phyloP scores from a whole-genome alignment of 306 rosid species.

The Inga laurina region DNA sequence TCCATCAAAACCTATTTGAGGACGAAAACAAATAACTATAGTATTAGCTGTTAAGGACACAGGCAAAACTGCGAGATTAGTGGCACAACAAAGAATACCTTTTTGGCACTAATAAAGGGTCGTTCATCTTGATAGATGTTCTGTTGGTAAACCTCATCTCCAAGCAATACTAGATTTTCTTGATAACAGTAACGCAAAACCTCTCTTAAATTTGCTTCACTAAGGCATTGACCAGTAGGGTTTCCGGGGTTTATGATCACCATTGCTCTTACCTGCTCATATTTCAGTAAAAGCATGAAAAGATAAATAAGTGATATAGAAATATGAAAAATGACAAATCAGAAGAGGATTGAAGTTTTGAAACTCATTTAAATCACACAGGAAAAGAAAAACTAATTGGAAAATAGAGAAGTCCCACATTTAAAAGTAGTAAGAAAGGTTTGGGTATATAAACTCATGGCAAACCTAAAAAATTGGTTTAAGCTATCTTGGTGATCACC shows the following conservation, averaged over 20 bases:
- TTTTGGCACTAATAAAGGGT: constrained; percentile 85
- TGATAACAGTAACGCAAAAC: constrained; percentile 69
- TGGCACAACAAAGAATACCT: constrained; percentile 47
- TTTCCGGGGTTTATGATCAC: constrained; percentile 98
- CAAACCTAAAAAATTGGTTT: no score
- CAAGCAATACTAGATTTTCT: constrained; percentile 85
- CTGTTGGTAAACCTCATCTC: constrained; percentile 98
- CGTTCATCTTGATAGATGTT: constrained; percentile 95
- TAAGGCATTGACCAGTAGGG: constrained; percentile 96
- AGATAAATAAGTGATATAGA: no score
- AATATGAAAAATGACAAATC: no score
- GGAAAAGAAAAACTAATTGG: no score
- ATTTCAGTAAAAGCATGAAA: constrained; percentile 34
- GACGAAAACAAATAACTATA: constrained; percentile 6
- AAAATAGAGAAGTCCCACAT: no score
- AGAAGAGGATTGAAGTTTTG: no score
- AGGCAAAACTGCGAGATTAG: constrained; percentile 24
- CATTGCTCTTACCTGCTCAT: constrained; percentile 90
- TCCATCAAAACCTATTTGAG: constrained; percentile 71
- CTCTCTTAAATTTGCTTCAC: constrained; percentile 79
- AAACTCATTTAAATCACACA: no score
- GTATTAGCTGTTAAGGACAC: constrained; percentile 19
- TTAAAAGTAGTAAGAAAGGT: no score
- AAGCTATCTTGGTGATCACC: no score
- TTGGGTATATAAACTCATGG: no score